phyloP scores from a whole-genome alignment of 371 early-diverging fungal genomes.

The Apophysomyces elegans region DNA sequence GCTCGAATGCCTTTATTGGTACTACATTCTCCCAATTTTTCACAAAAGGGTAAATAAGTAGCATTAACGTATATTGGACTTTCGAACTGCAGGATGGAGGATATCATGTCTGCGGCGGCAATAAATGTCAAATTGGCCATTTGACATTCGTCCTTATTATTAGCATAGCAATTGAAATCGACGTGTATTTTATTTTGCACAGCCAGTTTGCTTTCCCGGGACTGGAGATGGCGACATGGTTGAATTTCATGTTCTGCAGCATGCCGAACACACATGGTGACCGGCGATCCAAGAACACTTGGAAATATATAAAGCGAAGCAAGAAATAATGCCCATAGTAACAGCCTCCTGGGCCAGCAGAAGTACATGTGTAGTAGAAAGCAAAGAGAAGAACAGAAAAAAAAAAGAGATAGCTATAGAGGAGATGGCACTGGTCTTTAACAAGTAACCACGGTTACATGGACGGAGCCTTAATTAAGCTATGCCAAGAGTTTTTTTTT shows the following conservation, averaged over 20 bases:
- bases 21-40: constrained; percentile 33
- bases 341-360: background rate
- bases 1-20: constrained; percentile 25
- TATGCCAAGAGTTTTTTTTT: constrained; percentile 21
- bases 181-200: background rate
- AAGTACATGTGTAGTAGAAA: constrained; percentile 1
- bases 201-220: background rate
- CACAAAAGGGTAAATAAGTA: constrained; percentile 58
- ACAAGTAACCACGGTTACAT: constrained; percentile 10
- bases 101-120: constrained; percentile 40
- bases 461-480: constrained; percentile 17
- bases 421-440: constrained; percentile 12
- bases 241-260: background rate
- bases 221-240: constrained; percentile 8
- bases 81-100: constrained; percentile 41
- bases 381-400: background rate
- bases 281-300: background rate
- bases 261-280: background rate
- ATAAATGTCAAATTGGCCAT: constrained; percentile 33
- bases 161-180: constrained; percentile 16
- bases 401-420: background rate
- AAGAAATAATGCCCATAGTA: background rate
- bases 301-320: background rate
- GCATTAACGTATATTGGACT: constrained; percentile 58
- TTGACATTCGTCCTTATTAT: constrained; percentile 20